phyloP scores from a whole-genome alignment of 2,329 filamentous ascomycete genomes.

The Ophiostoma novo-ulmi region DNA sequence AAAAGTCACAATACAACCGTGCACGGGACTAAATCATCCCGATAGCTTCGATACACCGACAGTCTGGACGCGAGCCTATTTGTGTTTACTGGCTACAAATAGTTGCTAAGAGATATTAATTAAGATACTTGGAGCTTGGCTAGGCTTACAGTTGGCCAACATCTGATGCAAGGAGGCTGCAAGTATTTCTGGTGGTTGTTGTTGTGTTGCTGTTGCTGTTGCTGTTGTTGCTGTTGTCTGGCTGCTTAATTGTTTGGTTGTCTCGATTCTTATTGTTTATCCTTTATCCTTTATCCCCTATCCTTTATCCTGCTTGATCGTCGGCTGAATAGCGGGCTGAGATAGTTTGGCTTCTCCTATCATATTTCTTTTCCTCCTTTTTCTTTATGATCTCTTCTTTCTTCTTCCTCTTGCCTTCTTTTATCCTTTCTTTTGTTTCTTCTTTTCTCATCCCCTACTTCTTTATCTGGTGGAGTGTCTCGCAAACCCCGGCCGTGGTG shows the following conservation, averaged over 20 bases:
- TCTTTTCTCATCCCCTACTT: background rate
- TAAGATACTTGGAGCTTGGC: background rate
- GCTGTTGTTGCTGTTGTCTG: background rate
- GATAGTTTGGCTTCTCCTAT: too few species aligned
- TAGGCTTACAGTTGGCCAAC: background rate
- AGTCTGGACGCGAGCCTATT: constrained; percentile 1
- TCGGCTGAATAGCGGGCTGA: background rate
- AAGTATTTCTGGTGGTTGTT: background rate
- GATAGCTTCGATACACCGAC: background rate
- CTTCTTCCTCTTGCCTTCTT: constrained; percentile 6
- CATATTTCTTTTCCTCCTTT: constrained; percentile 15
- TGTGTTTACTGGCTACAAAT: background rate
- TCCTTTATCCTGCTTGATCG: too few species aligned
- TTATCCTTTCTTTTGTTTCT: background rate
- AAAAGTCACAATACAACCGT: too few species aligned
- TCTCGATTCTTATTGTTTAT: too few species aligned
- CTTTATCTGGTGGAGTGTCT: background rate
- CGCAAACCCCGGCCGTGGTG: background rate
- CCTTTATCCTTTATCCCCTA: too few species aligned
- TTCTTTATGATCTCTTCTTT: background rate
- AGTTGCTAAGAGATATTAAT: background rate
- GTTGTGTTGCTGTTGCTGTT: background rate
- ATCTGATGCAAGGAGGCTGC: background rate
- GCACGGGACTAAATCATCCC: background rate
- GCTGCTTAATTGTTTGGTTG: background rate